Evolutionary conservation across 441 rosid genomes (phyloP).

Genomic region (Corymbia citriodora): DNA sequence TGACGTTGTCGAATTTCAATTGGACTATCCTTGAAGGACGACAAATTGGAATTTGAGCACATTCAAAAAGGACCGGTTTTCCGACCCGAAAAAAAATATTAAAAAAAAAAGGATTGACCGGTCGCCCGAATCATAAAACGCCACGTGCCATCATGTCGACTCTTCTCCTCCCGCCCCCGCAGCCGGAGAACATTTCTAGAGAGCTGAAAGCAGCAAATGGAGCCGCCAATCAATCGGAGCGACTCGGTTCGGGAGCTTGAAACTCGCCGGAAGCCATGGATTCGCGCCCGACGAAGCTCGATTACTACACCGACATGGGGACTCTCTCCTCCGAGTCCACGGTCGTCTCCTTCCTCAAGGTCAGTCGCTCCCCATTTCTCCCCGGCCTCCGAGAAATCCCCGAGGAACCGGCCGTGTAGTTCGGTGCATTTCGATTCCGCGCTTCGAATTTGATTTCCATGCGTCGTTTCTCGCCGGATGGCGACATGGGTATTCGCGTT

Average conservation of each 20-base stretch:
- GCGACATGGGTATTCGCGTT: background rate
- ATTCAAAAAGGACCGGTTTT: background rate
- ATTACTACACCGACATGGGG: constrained; percentile 45
- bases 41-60: background rate
- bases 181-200: background rate
- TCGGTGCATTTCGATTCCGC: background rate
- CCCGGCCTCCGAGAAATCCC: background rate
- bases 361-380: background rate
- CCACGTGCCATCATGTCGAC: background rate
- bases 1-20: background rate
- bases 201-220: background rate
- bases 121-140: background rate
- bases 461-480: background rate
- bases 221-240: background rate
- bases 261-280: constrained; percentile 28
- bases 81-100: no score
- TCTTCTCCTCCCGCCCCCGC: background rate
- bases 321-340: constrained; percentile 44
- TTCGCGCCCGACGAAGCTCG: constrained; percentile 46
- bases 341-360: constrained; percentile 43
- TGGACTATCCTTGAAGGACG: background rate
- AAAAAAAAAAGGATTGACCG: background rate
- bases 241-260: background rate
- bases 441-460: background rate
- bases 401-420: background rate